Evolutionary conservation across 2,329 filamentous ascomycete species (phyloP).

Genomic region (Zymoseptoria passerinii): DNA sequence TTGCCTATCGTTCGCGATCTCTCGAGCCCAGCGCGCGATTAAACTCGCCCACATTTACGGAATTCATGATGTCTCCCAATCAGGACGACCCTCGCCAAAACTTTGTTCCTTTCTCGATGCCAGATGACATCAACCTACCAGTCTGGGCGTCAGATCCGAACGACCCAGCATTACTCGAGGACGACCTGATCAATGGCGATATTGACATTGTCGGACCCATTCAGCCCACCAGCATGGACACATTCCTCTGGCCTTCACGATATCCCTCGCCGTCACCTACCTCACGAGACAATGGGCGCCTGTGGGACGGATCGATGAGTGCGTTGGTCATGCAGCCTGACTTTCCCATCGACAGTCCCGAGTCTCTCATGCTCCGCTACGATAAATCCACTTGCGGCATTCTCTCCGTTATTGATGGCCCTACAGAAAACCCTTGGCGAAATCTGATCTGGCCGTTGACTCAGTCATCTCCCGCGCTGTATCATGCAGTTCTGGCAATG

Average conservation of each 20-base stretch:
- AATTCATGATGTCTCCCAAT: constrained; percentile 19
- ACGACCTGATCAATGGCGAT: constrained; percentile 9
- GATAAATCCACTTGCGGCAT: constrained; percentile 61
- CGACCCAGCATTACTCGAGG: constrained; percentile 15
- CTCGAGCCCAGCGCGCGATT: constrained; percentile 9
- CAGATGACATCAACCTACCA: constrained; percentile 20
- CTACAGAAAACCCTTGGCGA: constrained; percentile 62
- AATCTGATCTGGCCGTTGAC: constrained; percentile 63
- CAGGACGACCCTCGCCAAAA: constrained; percentile 11
- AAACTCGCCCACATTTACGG: constrained; percentile 25
- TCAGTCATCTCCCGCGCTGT: constrained; percentile 54
- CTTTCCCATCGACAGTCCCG: constrained; percentile 37
- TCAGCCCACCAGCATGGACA: constrained; percentile 7
- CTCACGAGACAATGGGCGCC: constrained; percentile 3
- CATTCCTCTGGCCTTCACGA: constrained; percentile 12
- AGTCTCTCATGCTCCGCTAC: constrained; percentile 56
- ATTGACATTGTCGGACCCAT: constrained; percentile 14
- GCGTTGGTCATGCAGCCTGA: constrained; percentile 19
- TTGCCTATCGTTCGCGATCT: constrained; percentile 15
- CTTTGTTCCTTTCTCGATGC: constrained; percentile 23
- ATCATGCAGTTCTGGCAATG: constrained; percentile 60
- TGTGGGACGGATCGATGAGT: constrained; percentile 1
- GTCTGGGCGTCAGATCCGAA: constrained; percentile 12
- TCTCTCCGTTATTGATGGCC: constrained; percentile 61
- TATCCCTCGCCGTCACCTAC: constrained; percentile 6